These are phyloP conservation scores for Candida glucosophila DNA, from an alignment of 1,139 yeast species.

Conservation along the genomic window DNA sequence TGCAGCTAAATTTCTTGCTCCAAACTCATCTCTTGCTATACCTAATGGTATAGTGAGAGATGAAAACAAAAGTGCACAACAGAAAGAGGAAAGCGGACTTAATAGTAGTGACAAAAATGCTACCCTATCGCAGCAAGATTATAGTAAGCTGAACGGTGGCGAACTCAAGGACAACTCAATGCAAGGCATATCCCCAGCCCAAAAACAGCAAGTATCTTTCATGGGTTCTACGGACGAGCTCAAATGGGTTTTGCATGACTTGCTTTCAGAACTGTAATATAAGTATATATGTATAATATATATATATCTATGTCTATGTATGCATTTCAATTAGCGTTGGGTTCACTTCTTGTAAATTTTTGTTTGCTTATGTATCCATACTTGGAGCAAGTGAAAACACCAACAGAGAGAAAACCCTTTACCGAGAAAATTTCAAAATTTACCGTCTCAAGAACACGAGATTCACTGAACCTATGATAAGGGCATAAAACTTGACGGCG, in stretches of 20 bases:
- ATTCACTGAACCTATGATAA: no score
- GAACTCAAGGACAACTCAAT: neutral
- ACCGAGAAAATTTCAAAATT: no score
- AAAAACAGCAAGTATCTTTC: constrained; percentile 17
- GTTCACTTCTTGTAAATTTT: no score
- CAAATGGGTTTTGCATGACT: constrained; percentile 62
- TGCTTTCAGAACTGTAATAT: constrained; percentile 26
- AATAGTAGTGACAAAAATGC: neutral
- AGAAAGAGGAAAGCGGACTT: constrained; percentile 1
- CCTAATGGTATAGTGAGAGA: constrained; percentile 8
- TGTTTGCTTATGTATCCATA: no score
- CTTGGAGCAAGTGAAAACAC: no score
- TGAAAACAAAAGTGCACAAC: constrained; percentile 1
- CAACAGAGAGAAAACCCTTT: no score
- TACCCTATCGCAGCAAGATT: neutral
- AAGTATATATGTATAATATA: constrained; percentile 2
- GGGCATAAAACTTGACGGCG: no score
- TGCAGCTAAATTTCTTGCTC: no score
- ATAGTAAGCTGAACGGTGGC: neutral
- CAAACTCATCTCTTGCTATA: constrained; percentile 2
- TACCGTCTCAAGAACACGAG: no score
- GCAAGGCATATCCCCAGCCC: neutral
- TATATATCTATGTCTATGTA: constrained; percentile 3
- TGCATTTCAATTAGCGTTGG: no score
- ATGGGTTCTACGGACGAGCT: constrained; percentile 62